Percentiles rank a stretch among this genome's conserved stretches.
Evolutionary conservation across 495 filamentous ascomycete species (phyloP).

Genomic region (Podospora pseudopauciseta): DNA sequence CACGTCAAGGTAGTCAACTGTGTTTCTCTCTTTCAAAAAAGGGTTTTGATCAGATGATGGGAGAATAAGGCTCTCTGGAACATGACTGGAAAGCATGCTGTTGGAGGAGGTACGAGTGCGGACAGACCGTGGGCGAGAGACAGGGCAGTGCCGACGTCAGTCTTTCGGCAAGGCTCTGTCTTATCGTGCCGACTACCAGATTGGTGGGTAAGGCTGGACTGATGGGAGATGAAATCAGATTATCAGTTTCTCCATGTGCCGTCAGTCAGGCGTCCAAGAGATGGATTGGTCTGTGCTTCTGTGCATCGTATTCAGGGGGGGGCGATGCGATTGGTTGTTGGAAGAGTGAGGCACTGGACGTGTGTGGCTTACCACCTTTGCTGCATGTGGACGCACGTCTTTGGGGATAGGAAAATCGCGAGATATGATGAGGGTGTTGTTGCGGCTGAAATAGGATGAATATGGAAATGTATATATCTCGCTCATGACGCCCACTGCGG

Average conservation of each 20-base stretch:
- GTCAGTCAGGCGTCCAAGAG: neutral
- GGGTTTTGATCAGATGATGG: no score
- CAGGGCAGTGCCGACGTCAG: neutral
- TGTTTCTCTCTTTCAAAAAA: no score
- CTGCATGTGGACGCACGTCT: conserved; percentile 3
- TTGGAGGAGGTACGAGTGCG: neutral
- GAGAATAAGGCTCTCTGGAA: no score
- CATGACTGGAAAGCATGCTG: neutral
- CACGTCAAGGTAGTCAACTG: no score
- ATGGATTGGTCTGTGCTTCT: neutral
- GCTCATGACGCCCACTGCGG: neutral
- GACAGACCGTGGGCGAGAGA: neutral
- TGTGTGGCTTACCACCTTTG: neutral
- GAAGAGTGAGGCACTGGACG: neutral
- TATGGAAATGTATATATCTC: neutral
- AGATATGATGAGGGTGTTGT: conserved; percentile 13
- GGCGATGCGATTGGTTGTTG: conserved; percentile 26
- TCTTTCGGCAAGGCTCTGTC: neutral
- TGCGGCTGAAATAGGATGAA: neutral
- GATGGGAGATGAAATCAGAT: neutral
- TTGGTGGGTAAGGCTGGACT: neutral
- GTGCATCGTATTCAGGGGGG: conserved; percentile 23
- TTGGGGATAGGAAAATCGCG: conserved; percentile 8
- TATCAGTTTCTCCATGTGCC: neutral
- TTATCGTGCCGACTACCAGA: neutral